Evolutionary conservation across 345 rosid genomes (phyloP).

Genomic region (Iberis pinnata): DNA sequence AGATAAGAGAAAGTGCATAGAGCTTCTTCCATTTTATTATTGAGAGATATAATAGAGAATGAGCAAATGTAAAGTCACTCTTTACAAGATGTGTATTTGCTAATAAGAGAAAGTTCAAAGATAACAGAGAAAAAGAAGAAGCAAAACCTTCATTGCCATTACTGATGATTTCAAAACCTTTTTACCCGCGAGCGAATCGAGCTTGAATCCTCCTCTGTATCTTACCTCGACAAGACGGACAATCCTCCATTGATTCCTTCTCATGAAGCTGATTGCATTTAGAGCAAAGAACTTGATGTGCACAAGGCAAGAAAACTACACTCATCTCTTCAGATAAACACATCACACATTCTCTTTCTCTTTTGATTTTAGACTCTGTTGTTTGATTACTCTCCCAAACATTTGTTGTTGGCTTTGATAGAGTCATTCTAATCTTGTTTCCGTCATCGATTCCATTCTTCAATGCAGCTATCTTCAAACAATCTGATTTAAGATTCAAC

Average conservation of each 20-base stretch:
- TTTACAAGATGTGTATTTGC: conserved; percentile 28
- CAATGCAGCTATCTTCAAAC: not conserved
- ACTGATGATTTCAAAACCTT: not conserved
- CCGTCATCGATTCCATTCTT: not conserved
- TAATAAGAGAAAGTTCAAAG: conserved; percentile 8
- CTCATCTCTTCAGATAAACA: not conserved
- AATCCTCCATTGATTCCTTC: not conserved
- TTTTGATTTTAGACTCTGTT: not conserved
- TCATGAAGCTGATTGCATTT: not conserved
- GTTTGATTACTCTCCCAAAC: not conserved
- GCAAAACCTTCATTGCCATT: conserved; percentile 24
- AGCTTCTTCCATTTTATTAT: conserved; percentile 25
- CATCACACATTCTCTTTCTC: not conserved
- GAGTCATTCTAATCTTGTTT: not conserved
- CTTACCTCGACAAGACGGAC: not conserved
- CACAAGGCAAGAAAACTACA: not conserved
- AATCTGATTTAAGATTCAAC: not conserved
- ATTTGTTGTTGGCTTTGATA: not conserved
- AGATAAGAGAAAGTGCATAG: too few relatives aligned
- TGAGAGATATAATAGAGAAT: conserved; percentile 17
- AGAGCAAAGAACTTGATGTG: not conserved
- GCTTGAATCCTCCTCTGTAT: not conserved
- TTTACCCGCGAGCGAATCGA: not conserved
- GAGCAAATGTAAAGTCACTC: conserved; percentile 26
- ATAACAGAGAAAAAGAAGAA: not conserved